Conservation (phyloP, 2,329 filamentous ascomycete species). For the Fusarium foetens region DNA sequence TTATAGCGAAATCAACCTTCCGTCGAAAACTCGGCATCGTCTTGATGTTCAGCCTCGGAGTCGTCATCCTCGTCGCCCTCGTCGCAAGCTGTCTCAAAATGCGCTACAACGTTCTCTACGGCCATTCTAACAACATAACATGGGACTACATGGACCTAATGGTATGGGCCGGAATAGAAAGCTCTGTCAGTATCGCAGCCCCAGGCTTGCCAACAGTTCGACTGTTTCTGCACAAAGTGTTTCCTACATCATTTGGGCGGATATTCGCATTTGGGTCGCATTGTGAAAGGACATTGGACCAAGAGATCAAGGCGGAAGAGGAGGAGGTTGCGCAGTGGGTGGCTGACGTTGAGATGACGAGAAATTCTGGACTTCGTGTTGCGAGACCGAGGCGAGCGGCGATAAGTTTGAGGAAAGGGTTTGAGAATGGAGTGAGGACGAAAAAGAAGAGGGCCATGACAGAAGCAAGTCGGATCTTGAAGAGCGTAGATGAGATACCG, state of each 20-base stretch:
- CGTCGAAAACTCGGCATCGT: slow-evolving; percentile 15
- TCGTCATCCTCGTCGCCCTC: slow-evolving; percentile 1
- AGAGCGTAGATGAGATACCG: slow-evolving; percentile 11
- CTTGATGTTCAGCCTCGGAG: slow-evolving; percentile 12
- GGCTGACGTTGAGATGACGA: background rate
- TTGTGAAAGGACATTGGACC: background rate
- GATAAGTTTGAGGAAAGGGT: background rate
- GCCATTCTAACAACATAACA: slow-evolving; percentile 4
- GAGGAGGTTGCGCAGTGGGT: slow-evolving; percentile 8
- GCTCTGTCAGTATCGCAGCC: slow-evolving; percentile 9
- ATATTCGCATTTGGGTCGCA: slow-evolving; percentile 16
- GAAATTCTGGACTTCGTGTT: background rate
- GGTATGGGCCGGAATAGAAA: slow-evolving; percentile 20
- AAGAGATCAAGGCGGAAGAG: slow-evolving; percentile 19
- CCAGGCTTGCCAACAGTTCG: slow-evolving; percentile 8
- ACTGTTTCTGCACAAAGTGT: slow-evolving; percentile 2
- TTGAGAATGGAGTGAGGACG: background rate
- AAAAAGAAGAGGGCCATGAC: slow-evolving; percentile 2
- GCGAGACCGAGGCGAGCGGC: slow-evolving; percentile 2
- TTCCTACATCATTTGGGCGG: slow-evolving; percentile 1
- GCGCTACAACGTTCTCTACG: slow-evolving; percentile 21
- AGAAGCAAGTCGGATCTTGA: slow-evolving; percentile 13
- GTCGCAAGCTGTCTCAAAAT: slow-evolving; percentile 21
- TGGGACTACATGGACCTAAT: slow-evolving; percentile 23
- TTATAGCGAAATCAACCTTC: background rate